These are phyloP conservation scores for Sclerotinia minor DNA, from an alignment of 2,329 filamentous ascomycete species.

Conservation along the genomic window DNA sequence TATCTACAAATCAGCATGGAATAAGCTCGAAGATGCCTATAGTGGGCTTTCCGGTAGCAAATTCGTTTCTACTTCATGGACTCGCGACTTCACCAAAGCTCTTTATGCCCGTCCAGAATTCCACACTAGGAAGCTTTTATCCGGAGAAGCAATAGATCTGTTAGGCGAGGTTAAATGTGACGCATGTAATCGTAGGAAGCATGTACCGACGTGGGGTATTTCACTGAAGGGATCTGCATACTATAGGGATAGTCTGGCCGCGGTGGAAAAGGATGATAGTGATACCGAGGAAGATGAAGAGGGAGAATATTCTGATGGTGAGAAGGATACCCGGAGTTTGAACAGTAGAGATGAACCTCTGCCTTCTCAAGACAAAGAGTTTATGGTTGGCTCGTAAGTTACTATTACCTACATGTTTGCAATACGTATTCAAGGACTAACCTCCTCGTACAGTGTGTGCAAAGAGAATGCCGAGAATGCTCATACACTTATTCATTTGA, in stretches of 20 bases:
- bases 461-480: conserved; percentile 66
- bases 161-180: conserved; percentile 44
- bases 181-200: conserved; percentile 65
- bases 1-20: conserved; percentile 68
- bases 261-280: conserved; percentile 51
- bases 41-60: conserved; percentile 67
- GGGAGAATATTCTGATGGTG: conserved; percentile 43
- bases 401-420: not conserved
- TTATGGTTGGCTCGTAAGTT: conserved; percentile 53
- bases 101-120: conserved; percentile 66
- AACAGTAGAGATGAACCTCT: conserved; percentile 52
- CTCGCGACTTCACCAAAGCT: conserved; percentile 61
- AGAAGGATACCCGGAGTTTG: conserved; percentile 43
- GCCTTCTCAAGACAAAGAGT: conserved; percentile 48
- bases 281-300: conserved; percentile 42
- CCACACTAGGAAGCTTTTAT: conserved; percentile 24
- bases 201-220: conserved; percentile 66
- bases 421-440: conserved; percentile 33
- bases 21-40: conserved; percentile 71
- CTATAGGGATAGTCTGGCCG: conserved; percentile 62
- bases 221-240: conserved; percentile 67
- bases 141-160: conserved; percentile 47
- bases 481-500: conserved; percentile 75
- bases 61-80: conserved; percentile 72
- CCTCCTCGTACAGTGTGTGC: conserved; percentile 47